Evolutionary conservation across 148 eudicot genomes (phyloP).

Genomic region (Cornus florida): DNA sequence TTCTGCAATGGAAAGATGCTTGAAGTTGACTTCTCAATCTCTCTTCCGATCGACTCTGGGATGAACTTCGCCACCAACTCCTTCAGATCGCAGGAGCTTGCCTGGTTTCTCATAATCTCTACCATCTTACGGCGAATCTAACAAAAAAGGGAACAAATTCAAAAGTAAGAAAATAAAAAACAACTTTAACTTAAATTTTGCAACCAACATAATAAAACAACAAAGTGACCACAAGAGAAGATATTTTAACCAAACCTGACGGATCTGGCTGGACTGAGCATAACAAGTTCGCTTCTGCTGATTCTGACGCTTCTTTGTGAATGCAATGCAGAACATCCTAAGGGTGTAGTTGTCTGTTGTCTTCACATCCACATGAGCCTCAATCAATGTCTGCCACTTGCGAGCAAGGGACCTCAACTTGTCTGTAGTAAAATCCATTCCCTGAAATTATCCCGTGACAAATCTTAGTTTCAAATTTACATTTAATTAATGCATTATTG

Average conservation of each 20-base stretch:
- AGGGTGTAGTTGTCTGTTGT: conserved; percentile 71
- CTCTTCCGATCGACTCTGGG: conserved; percentile 82
- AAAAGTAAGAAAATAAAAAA: background rate
- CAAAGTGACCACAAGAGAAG: background rate
- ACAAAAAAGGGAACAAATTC: background rate
- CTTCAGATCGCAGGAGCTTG: conserved; percentile 77
- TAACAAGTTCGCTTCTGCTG: conserved; percentile 76
- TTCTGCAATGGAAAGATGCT: conserved; percentile 85
- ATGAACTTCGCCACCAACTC: conserved; percentile 82
- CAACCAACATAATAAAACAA: background rate
- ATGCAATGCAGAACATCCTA: conserved; percentile 78
- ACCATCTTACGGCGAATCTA: conserved; percentile 90
- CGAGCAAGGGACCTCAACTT: conserved; percentile 75
- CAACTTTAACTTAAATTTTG: background rate
- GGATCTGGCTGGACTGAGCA: conserved; percentile 76
- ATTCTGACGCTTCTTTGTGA: conserved; percentile 78
- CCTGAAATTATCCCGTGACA: conserved; percentile 24
- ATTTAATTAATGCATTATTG: too few species aligned
- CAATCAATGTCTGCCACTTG: conserved; percentile 77
- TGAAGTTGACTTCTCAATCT: conserved; percentile 81
- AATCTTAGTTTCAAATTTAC: too few species aligned
- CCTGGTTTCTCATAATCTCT: conserved; percentile 86
- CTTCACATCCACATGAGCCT: conserved; percentile 87
- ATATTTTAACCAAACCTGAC: conserved; percentile 36
- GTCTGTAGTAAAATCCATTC: conserved; percentile 75